phyloP scores from a whole-genome alignment of 2,329 filamentous ascomycete species.

The Daldinia sp. region DNA sequence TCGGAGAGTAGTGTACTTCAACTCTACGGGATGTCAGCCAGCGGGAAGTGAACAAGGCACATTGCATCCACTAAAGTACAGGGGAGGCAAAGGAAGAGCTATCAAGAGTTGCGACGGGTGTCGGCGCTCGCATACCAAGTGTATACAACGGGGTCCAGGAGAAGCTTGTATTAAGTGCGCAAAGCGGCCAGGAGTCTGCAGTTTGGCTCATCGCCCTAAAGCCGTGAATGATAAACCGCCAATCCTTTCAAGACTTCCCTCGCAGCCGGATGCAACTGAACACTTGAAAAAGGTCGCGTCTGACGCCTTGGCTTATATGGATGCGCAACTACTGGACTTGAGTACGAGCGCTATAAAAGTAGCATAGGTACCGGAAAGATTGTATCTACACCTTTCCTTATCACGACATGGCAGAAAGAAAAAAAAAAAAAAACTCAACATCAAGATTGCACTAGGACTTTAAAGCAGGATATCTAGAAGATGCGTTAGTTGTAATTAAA shows the following conservation, averaged over 20 bases:
- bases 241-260: background rate
- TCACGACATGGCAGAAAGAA: no score
- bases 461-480: no score
- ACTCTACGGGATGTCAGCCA: background rate
- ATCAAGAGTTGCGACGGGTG: slow-evolving; percentile 35
- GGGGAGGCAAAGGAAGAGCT: slow-evolving; percentile 19
- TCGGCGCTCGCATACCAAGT: slow-evolving; percentile 29
- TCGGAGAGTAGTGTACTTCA: background rate
- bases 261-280: no score
- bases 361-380: background rate
- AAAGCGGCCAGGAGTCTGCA: slow-evolving; percentile 26
- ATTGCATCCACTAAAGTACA: slow-evolving; percentile 8
- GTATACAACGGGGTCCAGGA: slow-evolving; percentile 19
- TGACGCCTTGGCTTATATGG: slow-evolving; percentile 15
- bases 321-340: background rate
- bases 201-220: slow-evolving; percentile 1
- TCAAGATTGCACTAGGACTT: no score
- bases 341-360: no score
- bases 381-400: background rate
- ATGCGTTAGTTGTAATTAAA: no score
- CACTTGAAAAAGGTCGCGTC: no score
- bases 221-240: background rate
- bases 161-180: slow-evolving; percentile 29
- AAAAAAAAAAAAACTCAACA: no score
- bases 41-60: background rate